Percentiles rank a stretch among this genome's conserved stretches.
These are phyloP conservation scores for Monosporozyma servazzii DNA, from an alignment of 805 yeast species.

Conservation along the genomic window DNA sequence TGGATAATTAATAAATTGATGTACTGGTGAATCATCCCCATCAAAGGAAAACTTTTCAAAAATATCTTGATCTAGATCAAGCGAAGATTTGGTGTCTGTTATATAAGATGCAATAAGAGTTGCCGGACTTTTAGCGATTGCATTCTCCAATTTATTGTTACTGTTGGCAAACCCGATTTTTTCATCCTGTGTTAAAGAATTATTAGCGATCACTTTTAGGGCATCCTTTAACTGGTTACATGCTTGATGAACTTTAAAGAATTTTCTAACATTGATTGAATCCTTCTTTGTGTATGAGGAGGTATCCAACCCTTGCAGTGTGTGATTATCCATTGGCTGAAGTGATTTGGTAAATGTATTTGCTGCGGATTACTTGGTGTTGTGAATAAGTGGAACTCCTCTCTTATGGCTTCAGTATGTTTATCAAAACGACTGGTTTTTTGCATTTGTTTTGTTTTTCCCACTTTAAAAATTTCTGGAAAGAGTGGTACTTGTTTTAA, in stretches of 20 bases:
- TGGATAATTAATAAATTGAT: slow-evolving; percentile 13
- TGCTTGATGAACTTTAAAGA: slow-evolving; percentile 13
- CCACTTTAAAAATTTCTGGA: no score
- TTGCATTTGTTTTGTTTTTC: no score
- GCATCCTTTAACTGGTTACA: slow-evolving; percentile 12
- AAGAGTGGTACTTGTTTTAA: no score
- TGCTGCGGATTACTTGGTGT: not conserved
- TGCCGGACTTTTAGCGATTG: slow-evolving; percentile 13
- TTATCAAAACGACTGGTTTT: no score
- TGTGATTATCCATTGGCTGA: not conserved
- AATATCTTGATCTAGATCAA: slow-evolving; percentile 4
- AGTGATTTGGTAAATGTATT: not conserved
- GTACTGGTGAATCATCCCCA: slow-evolving; percentile 5
- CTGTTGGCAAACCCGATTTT: not conserved
- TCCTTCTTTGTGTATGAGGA: slow-evolving; percentile 21
- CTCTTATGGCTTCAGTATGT: no score
- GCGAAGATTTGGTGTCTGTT: not conserved
- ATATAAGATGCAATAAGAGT: slow-evolving; percentile 9
- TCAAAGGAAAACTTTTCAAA: slow-evolving; percentile 9
- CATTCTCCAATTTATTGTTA: slow-evolving; percentile 5
- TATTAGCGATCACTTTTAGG: slow-evolving; percentile 8
- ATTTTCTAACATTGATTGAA: slow-evolving; percentile 13
- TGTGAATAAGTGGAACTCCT: not conserved
- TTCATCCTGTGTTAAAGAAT: slow-evolving; percentile 7
- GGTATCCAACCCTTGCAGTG: not conserved